Evolutionary conservation across 352 stramenopile genomes (phyloP), one percentile per base, ranked within the genome.

Genomic region (Peronospora destructor): DNA sequence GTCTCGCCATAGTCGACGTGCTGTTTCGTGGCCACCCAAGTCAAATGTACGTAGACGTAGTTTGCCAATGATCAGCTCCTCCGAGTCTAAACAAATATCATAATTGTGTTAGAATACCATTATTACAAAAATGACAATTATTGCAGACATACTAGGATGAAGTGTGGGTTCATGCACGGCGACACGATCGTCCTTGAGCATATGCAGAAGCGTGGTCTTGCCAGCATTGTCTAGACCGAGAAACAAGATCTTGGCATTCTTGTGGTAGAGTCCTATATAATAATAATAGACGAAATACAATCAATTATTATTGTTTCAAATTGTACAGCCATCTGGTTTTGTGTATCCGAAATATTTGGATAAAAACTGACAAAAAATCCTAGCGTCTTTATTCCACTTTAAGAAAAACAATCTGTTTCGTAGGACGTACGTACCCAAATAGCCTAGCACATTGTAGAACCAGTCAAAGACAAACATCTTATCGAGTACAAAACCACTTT

Each of bases 161-260:
- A 98, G 77, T 46, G 94, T 98, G 29, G 94, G 94, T 64, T 97
- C 87, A 67, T 98, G 93, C 38, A 98, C 88, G 29, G 95, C 91
- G 13, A 98, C 91, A 53, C 94, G 79, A 73, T 97, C 95, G 50
- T 99, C 96, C 86, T 99, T 99, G 23, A 99, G 85, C 95, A 99
- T 99, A 80, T 99, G 95, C 49, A 99, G 74, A 30, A 99, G 74
- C 21, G 97, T 99, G 10, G 97, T 99, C 77, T 99, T 99, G 64
- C 97, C 97, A 39, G 97, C 97, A 81, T 99, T 99, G 72, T 99
- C 97, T 23, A 99, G 73, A 21, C 97, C 97, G 21, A 99, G 69
- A 77, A 99, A 99, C 33, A 99, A 67, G 68, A 99, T 98, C 78
- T 99, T 99, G 59, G 96, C 97, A 70, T 98, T 98, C 83, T 99